Evolutionary conservation across 202 grass and related monocot species (phyloP).

Genomic region (Brachypodium distachyon): DNA sequence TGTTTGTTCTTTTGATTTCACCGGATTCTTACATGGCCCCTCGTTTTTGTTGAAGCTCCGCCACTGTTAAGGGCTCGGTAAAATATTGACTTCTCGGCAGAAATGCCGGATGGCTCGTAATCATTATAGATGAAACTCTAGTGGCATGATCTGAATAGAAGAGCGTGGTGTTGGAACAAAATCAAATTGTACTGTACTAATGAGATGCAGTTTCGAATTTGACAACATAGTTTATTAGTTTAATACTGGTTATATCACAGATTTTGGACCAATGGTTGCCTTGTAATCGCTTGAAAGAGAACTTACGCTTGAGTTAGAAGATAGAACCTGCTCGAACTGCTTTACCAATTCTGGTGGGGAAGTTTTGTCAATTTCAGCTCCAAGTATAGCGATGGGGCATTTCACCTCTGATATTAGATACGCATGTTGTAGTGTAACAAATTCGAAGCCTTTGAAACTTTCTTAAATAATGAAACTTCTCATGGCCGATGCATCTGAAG

Average conservation of each 20-base stretch:
- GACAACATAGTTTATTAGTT: background rate
- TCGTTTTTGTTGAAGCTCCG: too few species aligned
- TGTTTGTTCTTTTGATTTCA: too few species aligned
- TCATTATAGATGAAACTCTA: too few species aligned
- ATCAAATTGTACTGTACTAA: background rate
- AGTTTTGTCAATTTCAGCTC: slow-evolving; percentile 49
- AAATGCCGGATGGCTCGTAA: background rate
- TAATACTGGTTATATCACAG: background rate
- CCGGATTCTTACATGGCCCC: too few species aligned
- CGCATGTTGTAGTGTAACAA: background rate
- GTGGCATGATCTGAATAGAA: too few species aligned
- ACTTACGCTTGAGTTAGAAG: slow-evolving; percentile 43
- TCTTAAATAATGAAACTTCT: too few species aligned
- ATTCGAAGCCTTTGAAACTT: background rate
- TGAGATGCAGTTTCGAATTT: background rate
- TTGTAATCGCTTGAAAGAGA: background rate
- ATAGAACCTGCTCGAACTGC: slow-evolving; percentile 50
- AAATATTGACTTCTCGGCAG: background rate
- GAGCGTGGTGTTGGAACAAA: background rate
- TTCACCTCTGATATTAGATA: slow-evolving; percentile 39
- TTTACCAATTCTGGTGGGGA: slow-evolving; percentile 49
- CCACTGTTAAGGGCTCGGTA: too few species aligned
- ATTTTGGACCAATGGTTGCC: background rate
- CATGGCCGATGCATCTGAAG: too few species aligned
- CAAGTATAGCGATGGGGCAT: slow-evolving; percentile 55